These are phyloP conservation scores for Dacryopinax primogenitus DNA, from an alignment of 768 basidiomycete genomes.

Conservation along the genomic window DNA sequence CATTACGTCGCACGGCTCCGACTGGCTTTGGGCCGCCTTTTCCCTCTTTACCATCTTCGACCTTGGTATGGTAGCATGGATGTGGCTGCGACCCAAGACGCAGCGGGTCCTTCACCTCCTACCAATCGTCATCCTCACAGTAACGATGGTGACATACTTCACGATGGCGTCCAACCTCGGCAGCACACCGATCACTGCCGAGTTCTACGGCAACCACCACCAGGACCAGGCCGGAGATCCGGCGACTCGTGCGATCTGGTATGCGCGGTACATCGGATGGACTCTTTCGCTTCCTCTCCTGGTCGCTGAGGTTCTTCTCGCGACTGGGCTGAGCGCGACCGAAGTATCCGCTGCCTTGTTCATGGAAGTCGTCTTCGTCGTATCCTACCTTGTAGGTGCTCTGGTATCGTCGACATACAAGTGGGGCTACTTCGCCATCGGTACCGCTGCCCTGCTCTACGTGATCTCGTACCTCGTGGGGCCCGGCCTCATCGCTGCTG, in stretches of 20 bases:
- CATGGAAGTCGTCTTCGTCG: constrained; percentile 38
- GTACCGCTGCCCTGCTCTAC: constrained; percentile 36
- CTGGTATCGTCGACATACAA: constrained; percentile 42
- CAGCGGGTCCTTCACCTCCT: constrained; percentile 41
- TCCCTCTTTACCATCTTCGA: constrained; percentile 37
- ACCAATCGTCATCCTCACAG: constrained; percentile 36
- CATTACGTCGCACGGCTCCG: constrained; percentile 36
- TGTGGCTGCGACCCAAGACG: constrained; percentile 28
- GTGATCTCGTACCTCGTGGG: constrained; percentile 32
- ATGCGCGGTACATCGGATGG: constrained; percentile 44
- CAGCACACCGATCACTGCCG: constrained; percentile 34
- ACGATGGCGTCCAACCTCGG: constrained; percentile 47
- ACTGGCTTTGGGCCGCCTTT: constrained; percentile 46
- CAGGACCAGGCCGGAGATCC: constrained; percentile 18
- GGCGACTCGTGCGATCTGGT: constrained; percentile 34
- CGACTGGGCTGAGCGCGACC: constrained; percentile 37
- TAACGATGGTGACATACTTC: constrained; percentile 38
- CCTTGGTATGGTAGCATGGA: constrained; percentile 30
- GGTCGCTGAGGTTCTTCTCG: constrained; percentile 36
- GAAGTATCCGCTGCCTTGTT: constrained; percentile 37
- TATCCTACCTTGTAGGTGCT: constrained; percentile 34
- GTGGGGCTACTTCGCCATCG: constrained; percentile 41
- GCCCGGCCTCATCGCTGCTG: constrained; percentile 23
- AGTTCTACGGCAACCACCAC: constrained; percentile 27
- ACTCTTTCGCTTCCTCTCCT: constrained; percentile 44